phyloP scores from a whole-genome alignment of 2,329 filamentous ascomycete species.

The Rutstroemia sp. region DNA sequence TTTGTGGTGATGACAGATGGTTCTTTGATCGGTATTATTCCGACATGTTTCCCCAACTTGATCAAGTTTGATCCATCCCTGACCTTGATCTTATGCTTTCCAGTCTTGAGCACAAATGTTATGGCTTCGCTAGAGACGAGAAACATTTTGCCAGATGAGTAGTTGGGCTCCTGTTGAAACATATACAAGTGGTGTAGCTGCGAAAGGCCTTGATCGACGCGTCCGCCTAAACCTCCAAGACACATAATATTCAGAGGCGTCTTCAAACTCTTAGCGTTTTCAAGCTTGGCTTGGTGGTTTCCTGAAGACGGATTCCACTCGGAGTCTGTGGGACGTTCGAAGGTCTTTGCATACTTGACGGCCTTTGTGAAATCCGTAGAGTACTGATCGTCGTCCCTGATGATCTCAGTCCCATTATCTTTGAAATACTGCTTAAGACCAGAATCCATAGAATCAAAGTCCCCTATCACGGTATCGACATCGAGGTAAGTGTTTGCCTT shows the following conservation, averaged over 20 bases:
- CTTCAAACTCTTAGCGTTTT: slow-evolving; percentile 14
- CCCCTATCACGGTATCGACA: slow-evolving; percentile 67
- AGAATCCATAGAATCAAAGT: slow-evolving; percentile 74
- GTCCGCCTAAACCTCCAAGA: slow-evolving; percentile 77
- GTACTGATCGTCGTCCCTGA: slow-evolving; percentile 72
- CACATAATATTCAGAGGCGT: slow-evolving; percentile 59
- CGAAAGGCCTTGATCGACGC: slow-evolving; percentile 87
- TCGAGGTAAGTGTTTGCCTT: neutral
- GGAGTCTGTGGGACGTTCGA: slow-evolving; percentile 8
- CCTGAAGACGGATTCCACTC: neutral
- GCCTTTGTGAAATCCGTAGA: slow-evolving; percentile 90
- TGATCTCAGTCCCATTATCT: slow-evolving; percentile 47
- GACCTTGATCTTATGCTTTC: slow-evolving; percentile 61
- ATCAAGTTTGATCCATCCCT: slow-evolving; percentile 13
- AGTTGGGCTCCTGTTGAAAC: slow-evolving; percentile 44
- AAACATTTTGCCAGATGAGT: slow-evolving; percentile 56
- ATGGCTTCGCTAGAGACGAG: slow-evolving; percentile 73
- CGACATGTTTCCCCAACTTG: slow-evolving; percentile 60
- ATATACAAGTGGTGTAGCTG: slow-evolving; percentile 78
- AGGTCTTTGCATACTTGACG: slow-evolving; percentile 44
- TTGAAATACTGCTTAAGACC: slow-evolving; percentile 45
- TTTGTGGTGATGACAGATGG: slow-evolving; percentile 68
- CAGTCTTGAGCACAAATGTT: slow-evolving; percentile 69
- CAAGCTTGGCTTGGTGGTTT: neutral
- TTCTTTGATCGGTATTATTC: slow-evolving; percentile 79